Evolutionary conservation across 352 stramenopile genomes (phyloP), one percentile per base, ranked within the genome.

Genomic region (Globisporangium irregulare): DNA sequence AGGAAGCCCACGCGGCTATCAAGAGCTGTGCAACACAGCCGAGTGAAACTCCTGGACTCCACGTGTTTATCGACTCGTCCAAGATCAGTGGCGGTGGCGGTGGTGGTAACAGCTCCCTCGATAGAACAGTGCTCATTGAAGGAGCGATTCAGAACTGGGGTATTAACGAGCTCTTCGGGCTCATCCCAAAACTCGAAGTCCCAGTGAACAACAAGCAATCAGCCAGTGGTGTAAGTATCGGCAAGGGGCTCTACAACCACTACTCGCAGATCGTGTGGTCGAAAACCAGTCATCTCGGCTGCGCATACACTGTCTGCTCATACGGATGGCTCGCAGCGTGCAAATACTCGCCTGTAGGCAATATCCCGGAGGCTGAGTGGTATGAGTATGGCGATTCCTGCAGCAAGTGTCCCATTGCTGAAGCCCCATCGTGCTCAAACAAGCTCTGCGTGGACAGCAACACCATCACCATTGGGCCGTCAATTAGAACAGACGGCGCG

Each of bases 201-300:
- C 59, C 57, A 48, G 20, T 29, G 20, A 53, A 20, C 29, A 61
- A 59, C 22, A 65, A n/a, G 1, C 15, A 43, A 7, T 41, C 22
- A 3, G 20, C 15, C 18, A 18, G 55, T 24, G 63, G 38, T 32
- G 50, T 3, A 20, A 51, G 10, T 3, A 34, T 74, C n/a, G 69
- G 65, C 29, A 51, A 43, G 15, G 64, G 64, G 0, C 25, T 64
- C 18, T 64, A 57, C 20, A 73, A 32, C 24, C 54, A 38, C 24
- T 73, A 73, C 38, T 65, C 68, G 24, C 62, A 73, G 63, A 51
- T 73, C 18, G 68, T 73, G 54, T 70, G 55, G 53, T 59, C 62
- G 22, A 48, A 25, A 14, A 73, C 68, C 5, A 73, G 20, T 20
- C 68, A 43, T 43, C 15, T 73, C 9, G 68, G 68, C 18, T 73